Base-by-base conservation (phyloP, 2,329 filamentous ascomycete species). In the Neonectria punicea region DNA sequence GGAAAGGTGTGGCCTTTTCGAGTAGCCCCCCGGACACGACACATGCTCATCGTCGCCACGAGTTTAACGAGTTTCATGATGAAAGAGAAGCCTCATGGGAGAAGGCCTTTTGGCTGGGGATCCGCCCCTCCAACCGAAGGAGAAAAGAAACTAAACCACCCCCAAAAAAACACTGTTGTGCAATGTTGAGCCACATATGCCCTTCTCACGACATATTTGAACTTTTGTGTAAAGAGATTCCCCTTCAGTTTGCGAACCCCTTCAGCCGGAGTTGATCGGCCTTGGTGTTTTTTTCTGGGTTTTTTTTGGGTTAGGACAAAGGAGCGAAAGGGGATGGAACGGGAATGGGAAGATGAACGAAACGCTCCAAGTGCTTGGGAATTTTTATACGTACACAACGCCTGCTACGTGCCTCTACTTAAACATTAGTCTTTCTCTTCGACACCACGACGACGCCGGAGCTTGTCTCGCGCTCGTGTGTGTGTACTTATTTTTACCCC, bases 1-100 rank as follows among this genome's bases (percentile, higher is more conserved):
- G 69, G 70, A 73, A 67, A 67, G 68, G 58, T 55, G 18, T 59
- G 61, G 60, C 46, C 25, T 46, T 66, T 57, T 60, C 44, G 32
- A 44, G 60, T 51, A 41, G 57, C 55, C 54, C 32, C 34, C 18
- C 36, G 46, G 63, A 65, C 28, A 67, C 44, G 66, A 53, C 32
- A 53, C 36, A 65, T 62, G 49, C 63, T 71, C 72, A 71, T 71
- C 73, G 71, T 74, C 75, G 65, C 71, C 74, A 77, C 73, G 75
- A 77, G 73, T 73, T 73, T 76, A 67, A 80, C 71, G 78, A 80
- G 74, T 75, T 76, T 61, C 62, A 74, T 63, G 70, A 74, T 67
- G 64, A 68, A 47, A 70, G 68, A 70, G 66, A 66, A 39, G 36
- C 14, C 25, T 25, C 14, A 39, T 39, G 67, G 44, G 62, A 67